Percentiles rank a stretch among this genome's conserved stretches.
Evolutionary conservation across 2,329 filamentous ascomycete genomes (phyloP).

Genomic region (Diaporthe nobilis): DNA sequence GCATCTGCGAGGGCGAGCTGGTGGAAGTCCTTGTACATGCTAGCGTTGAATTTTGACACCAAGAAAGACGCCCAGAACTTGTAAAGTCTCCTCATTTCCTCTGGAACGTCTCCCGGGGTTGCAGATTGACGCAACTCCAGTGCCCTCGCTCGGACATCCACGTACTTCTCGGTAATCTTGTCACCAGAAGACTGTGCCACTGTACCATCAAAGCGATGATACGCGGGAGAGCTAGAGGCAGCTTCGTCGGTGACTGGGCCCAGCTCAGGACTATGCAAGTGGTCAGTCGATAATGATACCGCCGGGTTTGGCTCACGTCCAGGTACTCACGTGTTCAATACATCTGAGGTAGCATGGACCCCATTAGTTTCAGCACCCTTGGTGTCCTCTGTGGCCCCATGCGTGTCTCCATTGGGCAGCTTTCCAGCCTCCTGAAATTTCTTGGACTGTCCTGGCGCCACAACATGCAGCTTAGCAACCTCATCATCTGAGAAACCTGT

Average conservation of each 20-base stretch:
- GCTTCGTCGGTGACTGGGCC: constrained; percentile 31
- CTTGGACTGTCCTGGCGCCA: constrained; percentile 40
- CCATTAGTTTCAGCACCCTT: constrained; percentile 36
- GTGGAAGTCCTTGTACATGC: constrained; percentile 83
- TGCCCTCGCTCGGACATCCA: constrained; percentile 56
- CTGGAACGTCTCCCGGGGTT: constrained; percentile 57
- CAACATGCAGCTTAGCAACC: constrained; percentile 50
- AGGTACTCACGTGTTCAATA: constrained; percentile 35
- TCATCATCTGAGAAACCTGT: constrained; percentile 51
- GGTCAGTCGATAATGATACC: constrained; percentile 27
- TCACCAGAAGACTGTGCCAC: constrained; percentile 37
- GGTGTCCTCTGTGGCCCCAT: constrained; percentile 14
- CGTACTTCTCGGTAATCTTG: constrained; percentile 47
- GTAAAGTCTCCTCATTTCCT: constrained; percentile 77
- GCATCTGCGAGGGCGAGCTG: constrained; percentile 76
- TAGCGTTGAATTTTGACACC: constrained; percentile 79
- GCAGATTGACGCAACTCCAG: constrained; percentile 55
- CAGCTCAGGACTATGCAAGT: constrained; percentile 37
- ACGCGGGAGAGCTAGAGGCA: constrained; percentile 32
- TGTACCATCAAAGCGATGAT: constrained; percentile 35
- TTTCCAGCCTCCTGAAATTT: constrained; percentile 10
- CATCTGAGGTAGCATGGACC: constrained; percentile 25
- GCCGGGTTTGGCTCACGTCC: background rate
- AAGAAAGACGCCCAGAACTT: constrained; percentile 83
- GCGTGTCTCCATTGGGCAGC: constrained; percentile 36